A percentile compares a stretch with the other conserved stretches of the same genome.
Evolutionary conservation across 179 eudicot species (phyloP).

Genomic region (Nepenthes alata): DNA sequence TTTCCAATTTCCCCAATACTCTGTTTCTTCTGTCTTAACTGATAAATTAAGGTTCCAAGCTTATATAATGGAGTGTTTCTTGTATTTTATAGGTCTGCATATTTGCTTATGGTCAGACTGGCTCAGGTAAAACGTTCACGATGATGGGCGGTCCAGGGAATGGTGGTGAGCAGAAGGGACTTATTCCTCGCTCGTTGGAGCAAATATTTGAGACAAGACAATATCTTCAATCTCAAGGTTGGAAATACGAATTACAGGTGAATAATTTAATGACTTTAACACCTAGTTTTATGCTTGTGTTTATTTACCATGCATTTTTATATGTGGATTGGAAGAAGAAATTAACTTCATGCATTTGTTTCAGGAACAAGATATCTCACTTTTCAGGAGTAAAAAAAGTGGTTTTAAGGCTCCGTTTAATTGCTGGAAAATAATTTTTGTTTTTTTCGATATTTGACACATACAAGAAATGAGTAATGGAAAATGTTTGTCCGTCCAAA

Average conservation of each 20-base stretch:
- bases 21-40: too few species aligned
- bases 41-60: too few species aligned
- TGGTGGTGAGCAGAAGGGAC: conserved; percentile 54
- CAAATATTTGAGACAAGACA: conserved; percentile 80
- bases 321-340: background rate
- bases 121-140: conserved; percentile 94
- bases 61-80: background rate
- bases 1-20: too few species aligned
- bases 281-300: conserved; percentile 2
- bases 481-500: too few species aligned
- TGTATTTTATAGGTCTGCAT: conserved; percentile 64
- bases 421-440: too few species aligned
- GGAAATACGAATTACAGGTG: conserved; percentile 97
- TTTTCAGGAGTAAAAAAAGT: too few species aligned
- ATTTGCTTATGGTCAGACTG: conserved; percentile 97
- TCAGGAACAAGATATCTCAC: too few species aligned
- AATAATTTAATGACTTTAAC: conserved; percentile 5
- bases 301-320: background rate
- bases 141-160: conserved; percentile 90
- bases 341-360: background rate
- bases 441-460: too few species aligned
- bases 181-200: conserved; percentile 86
- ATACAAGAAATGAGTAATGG: too few species aligned
- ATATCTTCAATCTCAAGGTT: conserved; percentile 68
- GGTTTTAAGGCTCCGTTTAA: too few species aligned